Base-by-base conservation (phyloP, 768 basidiomycete genomes). In the Panaeolus cyanescens region DNA sequence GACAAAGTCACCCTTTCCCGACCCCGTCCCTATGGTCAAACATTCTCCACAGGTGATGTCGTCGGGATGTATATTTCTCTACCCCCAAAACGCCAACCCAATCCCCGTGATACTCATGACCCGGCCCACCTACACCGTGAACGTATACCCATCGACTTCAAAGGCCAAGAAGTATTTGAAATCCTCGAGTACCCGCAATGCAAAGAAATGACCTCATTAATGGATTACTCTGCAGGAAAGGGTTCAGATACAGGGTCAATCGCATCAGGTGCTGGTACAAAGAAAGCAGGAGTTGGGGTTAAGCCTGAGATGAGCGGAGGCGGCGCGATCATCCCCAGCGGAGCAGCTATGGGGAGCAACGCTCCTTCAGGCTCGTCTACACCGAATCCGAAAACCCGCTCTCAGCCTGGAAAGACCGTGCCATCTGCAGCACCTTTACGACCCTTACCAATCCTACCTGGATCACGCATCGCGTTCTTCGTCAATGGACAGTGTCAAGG, bases 111-210 rank as follows among this genome's bases (percentile, higher is more conserved):
- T 69, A 81, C 83, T 1, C 76, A 86, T 65, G 92, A 97, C 71
- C 91, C 96, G 9, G 90, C 91, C 4, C 89, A 89, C 64, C 75
- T 97, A 63, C 86, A 88, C 64, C 87, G 97, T 58, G 92, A 95
- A 70, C 92, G 97, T 59, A 92, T 96, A 62, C 87, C 96, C 3
- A 96, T 99, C 70, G 91, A 92, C 62, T 92, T 94, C 76, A 97
- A 96, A 75, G 93, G 93, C n/a, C 95, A 96, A 74, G 91, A 94
- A 64, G 95, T 96, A 72, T 98, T 98, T 73, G 97, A 99, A 77
- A 88, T 88, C 62, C 79, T 93, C 62, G 96, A 99, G 72, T 98
- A 97, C 72, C 75, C 87, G 9, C 86, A 88, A 61, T 86, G 83
- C 30, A 97, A 96, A 72, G 97, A 99, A 77, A 99, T 99, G 97